These are phyloP conservation scores for Pyrenophora tritici-repentis DNA, from an alignment of 2,329 filamentous ascomycete genomes.

Conservation along the genomic window DNA sequence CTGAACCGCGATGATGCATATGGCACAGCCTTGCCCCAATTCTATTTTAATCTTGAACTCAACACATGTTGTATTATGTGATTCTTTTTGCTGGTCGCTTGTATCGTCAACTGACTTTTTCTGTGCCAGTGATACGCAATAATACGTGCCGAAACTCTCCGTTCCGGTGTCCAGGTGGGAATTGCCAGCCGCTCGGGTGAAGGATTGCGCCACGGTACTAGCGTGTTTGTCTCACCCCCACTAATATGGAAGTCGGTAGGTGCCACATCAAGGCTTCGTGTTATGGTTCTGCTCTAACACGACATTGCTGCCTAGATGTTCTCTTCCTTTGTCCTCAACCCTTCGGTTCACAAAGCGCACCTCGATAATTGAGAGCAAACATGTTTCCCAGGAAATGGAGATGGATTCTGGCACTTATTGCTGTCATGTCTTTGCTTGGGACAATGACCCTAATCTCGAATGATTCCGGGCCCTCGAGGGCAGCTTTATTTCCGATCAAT, in stretches of 20 bases:
- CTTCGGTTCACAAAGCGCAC: background rate
- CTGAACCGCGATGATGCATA: background rate
- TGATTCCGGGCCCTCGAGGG: constrained; percentile 7
- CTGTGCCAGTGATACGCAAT: no score
- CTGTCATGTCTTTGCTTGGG: constrained; percentile 8
- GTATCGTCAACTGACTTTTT: no score
- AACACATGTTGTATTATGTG: background rate
- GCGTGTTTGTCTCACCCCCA: no score
- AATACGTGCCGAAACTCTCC: no score
- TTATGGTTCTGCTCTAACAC: no score
- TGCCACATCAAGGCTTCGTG: no score
- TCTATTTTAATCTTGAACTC: background rate
- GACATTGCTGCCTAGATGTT: background rate
- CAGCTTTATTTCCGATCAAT: constrained; percentile 5
- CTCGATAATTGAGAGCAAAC: constrained; percentile 5
- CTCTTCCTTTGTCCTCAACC: background rate
- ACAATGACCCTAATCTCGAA: constrained; percentile 15
- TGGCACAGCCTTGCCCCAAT: no score
- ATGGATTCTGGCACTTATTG: constrained; percentile 17
- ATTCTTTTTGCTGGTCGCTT: no score
- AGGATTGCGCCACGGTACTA: no score
- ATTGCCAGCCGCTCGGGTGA: no score
- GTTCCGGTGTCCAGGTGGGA: no score
- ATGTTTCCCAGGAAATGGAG: constrained; percentile 20
- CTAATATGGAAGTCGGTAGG: no score